Evolutionary conservation across 805 yeast genomes (phyloP), one percentile per base, ranked within the genome.

Genomic region (Pichia kluyveri): DNA sequence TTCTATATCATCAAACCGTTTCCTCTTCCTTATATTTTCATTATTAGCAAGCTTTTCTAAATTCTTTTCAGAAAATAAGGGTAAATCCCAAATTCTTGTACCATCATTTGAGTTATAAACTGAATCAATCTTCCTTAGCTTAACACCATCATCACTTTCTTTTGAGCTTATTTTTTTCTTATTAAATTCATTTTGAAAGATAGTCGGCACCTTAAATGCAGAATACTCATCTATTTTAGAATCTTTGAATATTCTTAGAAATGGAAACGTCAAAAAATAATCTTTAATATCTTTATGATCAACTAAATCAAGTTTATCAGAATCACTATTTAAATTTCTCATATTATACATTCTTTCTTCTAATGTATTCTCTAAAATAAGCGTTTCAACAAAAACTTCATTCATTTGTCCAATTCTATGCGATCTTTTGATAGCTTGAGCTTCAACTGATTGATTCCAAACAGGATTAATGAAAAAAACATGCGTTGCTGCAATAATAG

Each of bases 351-450:
- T 80, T 54, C 80, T 83, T 60, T 82, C 84, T 54, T 83, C 89
- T 42, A 83, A 67, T 0, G 88, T 83, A 5, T 76, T 80, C 45
- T 72, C 66, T 55, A 83, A 59, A 3, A 83, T 75, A 48, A 83
- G 62, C 0, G 88, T 83, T 56, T 83, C 88, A n/a, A 83, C 89
- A 58, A 61, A 65, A 0, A 83, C 88, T 19, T 77, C 77, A n/a
- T 70, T 65, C 0, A 69, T 67, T 54, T 83, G 89, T 0, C 90
- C 89, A 59, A 83, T 83, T 62, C 89, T 72, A 62, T 83, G 90
- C 0, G 88, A 83, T 66, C 90, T 74, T 54, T 83, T 82, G 43
- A 83, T 80, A 0, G 88, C 88, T 56, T 83, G 89, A 0, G 88
- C 88, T 58, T 83, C 89, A 18, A 78, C 68, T 0, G 84, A 73